Evolutionary conservation across 352 stramenopile genomes (phyloP), one percentile per base, ranked within the genome.

Genomic region (Phytophthora pini): DNA sequence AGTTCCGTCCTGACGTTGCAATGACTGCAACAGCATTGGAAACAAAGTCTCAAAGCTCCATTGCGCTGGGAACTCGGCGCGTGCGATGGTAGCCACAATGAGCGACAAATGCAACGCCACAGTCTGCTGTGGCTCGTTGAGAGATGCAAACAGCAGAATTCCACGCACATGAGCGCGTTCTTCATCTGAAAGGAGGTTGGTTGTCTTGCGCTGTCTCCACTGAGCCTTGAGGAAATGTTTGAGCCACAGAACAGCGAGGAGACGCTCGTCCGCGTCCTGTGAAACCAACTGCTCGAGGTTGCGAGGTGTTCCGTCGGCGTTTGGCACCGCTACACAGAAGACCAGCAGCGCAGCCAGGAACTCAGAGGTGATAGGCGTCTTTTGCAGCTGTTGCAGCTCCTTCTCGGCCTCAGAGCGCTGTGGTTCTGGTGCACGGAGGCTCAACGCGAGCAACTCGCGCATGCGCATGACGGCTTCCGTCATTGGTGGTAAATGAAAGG

Each of bases 21-120:
- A 56, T 17, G 64, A 56, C 47, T 87, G 68, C 41, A 93, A 27
- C 51, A 96, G 65, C 0, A 84, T 66, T 46, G 71, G 45, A 58
- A 96, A 96, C 15, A 96, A 72, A 36, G 79, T 62, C 8, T 87
- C 76, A 22, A 88, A 82, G 4, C 56, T 56, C 85, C 88, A 96
- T 8, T 90, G 76, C 0, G 56, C 57, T 15, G 87, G 87, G 59
- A 94, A 96, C 29, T 96, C 88, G 12, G 64, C 68, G 38, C 88
- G 88, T 22, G 87, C 85, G 41, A 95, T 85, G 24, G 73, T 67
- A 20, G 88, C 84, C 24, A 93, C 58, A 5, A 87, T 73, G 12
- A 94, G 80, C 48, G 81, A 65, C 52, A 92, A 56, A 29, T 94
- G 87, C 67, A 88, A 40, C 27, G 84, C 87, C 29, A 85, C 66